Evolutionary conservation across 208 protist genomes (phyloP), one percentile per base, ranked within the genome.

Genomic region (Acanthamoeba healyi): DNA sequence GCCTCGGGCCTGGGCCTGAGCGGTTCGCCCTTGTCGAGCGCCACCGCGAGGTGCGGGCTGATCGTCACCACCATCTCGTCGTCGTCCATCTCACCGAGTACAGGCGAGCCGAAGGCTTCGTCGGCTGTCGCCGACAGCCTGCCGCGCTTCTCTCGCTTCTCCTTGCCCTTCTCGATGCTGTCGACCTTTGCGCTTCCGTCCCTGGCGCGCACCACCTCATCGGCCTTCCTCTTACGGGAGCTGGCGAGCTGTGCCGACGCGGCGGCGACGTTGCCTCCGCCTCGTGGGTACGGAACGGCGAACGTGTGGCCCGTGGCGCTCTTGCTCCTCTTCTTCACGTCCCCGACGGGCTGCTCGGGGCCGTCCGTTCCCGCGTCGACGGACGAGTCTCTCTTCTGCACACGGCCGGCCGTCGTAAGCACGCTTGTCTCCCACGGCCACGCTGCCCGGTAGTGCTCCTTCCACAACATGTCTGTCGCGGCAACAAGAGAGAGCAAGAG

Each of bases 361-460:
- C 61, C 61, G n/a, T 67, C 61, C n/a, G 61, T 67, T 12, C 61
- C 61, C 29, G 61, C 61, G 12, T 29, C 61, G 29, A 9, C 61
- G 14, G 10, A 29, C 24, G 61, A 36, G 29, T 67, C 61, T 1
- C 10, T 36, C 70, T 12, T 40, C 17, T 44, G 70, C 36, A 79
- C 36, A 17, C 70, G 70, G 19, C 70, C 70, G 4, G 70, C 70
- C 70, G 70, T 79, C 34, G 70, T 12, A 32, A 79, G 24, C 70
- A 46, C 40, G 38, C 70, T 79, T 22, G 70, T 79, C 22, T 79
- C 70, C 70, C 70, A 79, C 70, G 70, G 70, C 70, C 70, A 79
- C 4, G 70, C 70, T 44, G 70, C 70, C 22, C 70, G 70, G 34
- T 79, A 79, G 70, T 79, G 70, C 22, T 79, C 70, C 70, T 79